Evolutionary conservation across 148 eudicot species (phyloP).

Genomic region (Rheum nobile): DNA sequence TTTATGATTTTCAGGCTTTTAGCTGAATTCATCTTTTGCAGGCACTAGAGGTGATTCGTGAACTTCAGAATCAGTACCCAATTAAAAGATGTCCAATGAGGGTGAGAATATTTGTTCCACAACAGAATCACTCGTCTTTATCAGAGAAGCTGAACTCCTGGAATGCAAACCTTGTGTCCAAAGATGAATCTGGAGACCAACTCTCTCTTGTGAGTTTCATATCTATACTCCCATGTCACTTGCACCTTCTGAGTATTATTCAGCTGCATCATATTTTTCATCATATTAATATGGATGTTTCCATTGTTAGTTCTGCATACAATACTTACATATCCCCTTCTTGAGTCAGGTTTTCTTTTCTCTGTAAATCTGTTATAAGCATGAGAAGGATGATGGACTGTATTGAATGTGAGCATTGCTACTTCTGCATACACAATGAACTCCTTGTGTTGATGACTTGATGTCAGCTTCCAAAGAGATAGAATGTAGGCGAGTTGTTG

Average conservation of each 20-base stretch:
- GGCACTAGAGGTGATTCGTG: constrained; percentile 86
- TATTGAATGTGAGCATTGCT: neutral
- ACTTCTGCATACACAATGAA: neutral
- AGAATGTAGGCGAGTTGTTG: neutral
- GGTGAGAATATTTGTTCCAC: constrained; percentile 43
- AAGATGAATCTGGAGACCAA: constrained; percentile 71
- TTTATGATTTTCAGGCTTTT: neutral
- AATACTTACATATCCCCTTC: neutral
- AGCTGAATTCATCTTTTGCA: constrained; percentile 15
- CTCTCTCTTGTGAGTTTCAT: constrained; percentile 57
- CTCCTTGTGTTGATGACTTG: neutral
- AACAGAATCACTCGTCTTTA: constrained; percentile 32
- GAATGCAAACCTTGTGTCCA: constrained; percentile 48
- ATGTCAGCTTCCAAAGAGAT: neutral
- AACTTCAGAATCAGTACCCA: constrained; percentile 82
- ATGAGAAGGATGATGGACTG: neutral
- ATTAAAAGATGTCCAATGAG: constrained; percentile 90
- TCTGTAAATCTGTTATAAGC: neutral
- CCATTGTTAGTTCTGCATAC: neutral
- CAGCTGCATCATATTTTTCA: neutral
- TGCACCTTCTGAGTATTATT: neutral
- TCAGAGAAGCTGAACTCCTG: constrained; percentile 55
- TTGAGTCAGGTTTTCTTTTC: neutral
- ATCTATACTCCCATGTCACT: neutral
- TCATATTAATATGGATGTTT: neutral